A percentile compares a stretch with the other conserved stretches of the same genome.
Evolutionary conservation across 352 stramenopile species (phyloP).

Genomic region (Globisporangium emineosum): DNA sequence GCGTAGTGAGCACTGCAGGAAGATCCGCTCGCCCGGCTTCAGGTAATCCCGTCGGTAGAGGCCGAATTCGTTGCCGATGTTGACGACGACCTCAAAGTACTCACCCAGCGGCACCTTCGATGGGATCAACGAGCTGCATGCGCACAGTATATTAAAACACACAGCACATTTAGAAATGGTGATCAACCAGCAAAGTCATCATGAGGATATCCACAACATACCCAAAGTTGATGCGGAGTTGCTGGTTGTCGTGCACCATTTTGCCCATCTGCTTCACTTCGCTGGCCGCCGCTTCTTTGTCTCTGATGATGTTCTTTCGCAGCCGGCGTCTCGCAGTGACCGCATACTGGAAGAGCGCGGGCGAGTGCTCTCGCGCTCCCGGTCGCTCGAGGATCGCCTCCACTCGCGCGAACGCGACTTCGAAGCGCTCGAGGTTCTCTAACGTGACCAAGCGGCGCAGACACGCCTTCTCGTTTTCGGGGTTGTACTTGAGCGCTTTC

Average conservation of each 20-base stretch:
- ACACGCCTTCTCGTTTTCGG: constrained; percentile 62
- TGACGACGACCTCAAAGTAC: constrained; percentile 65
- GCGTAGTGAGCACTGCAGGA: constrained; percentile 47
- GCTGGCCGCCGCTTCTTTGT: constrained; percentile 44
- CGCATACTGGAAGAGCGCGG: constrained; percentile 55
- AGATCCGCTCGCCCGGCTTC: constrained; percentile 34
- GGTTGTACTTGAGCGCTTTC: constrained; percentile 47
- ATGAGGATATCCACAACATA: constrained; percentile 15
- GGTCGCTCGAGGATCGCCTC: constrained; percentile 36
- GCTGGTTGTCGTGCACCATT: constrained; percentile 77
- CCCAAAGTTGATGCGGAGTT: constrained; percentile 80
- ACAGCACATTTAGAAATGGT: not conserved
- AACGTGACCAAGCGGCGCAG: constrained; percentile 57
- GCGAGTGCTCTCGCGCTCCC: constrained; percentile 7
- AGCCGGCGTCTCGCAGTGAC: constrained; percentile 43
- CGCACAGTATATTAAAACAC: constrained; percentile 3
- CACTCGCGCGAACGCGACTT: constrained; percentile 47
- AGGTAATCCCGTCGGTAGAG: constrained; percentile 67
- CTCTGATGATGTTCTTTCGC: constrained; percentile 49
- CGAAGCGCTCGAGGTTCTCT: constrained; percentile 81
- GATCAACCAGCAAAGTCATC: constrained; percentile 5
- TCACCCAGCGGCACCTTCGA: constrained; percentile 42
- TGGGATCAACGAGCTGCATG: constrained; percentile 50
- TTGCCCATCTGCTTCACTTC: constrained; percentile 61
- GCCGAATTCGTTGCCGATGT: constrained; percentile 82